Conservation (phyloP, 352 stramenopile species). For the Globisporangium orthogonon region DNA sequence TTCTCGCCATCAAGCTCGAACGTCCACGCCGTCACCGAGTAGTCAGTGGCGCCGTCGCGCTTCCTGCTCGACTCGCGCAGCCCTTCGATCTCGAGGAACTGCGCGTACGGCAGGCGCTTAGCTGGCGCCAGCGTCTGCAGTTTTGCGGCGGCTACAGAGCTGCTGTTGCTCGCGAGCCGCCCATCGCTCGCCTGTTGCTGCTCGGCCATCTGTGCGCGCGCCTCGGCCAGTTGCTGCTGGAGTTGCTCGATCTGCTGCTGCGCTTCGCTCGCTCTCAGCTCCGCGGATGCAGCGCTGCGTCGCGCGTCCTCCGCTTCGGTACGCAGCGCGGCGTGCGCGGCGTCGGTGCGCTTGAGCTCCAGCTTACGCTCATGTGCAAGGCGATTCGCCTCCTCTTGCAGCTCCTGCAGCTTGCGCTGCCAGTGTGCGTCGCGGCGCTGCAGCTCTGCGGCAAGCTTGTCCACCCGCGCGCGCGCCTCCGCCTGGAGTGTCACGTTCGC, state of each 20-base stretch:
- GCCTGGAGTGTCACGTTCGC: slow-evolving; percentile 30
- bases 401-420: slow-evolving; percentile 40
- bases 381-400: slow-evolving; percentile 49
- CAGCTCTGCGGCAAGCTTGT: slow-evolving; percentile 38
- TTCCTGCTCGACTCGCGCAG: slow-evolving; percentile 62
- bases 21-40: slow-evolving; percentile 27
- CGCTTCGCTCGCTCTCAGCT: slow-evolving; percentile 6
- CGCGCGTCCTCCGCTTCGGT: slow-evolving; percentile 14
- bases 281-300: slow-evolving; percentile 12
- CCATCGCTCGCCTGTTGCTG: too few species aligned
- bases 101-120: slow-evolving; percentile 65
- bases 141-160: not conserved
- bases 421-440: slow-evolving; percentile 25
- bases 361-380: slow-evolving; percentile 47
- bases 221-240: slow-evolving; percentile 11
- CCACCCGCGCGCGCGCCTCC: slow-evolving; percentile 40
- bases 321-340: slow-evolving; percentile 8
- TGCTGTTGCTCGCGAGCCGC: too few species aligned
- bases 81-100: slow-evolving; percentile 75
- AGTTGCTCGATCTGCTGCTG: slow-evolving; percentile 8
- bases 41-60: slow-evolving; percentile 28
- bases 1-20: not conserved
- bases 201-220: not conserved
- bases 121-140: slow-evolving; percentile 34
- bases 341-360: slow-evolving; percentile 25